Evolutionary conservation across 345 rosid species (phyloP).

Genomic region (Lepidium sativum): DNA sequence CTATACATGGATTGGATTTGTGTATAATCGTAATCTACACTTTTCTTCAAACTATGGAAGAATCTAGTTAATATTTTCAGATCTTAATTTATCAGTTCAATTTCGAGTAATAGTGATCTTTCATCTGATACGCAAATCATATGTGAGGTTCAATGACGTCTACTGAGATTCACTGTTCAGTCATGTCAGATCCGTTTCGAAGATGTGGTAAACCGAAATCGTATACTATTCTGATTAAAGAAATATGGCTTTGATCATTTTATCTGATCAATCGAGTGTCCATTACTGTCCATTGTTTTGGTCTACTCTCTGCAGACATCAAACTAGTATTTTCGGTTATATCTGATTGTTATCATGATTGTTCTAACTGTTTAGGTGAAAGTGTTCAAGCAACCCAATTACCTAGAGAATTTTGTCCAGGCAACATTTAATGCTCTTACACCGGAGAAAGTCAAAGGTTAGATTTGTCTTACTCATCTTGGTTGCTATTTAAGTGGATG

Average conservation of each 20-base stretch:
- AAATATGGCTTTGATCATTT: not conserved
- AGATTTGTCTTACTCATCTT: not conserved
- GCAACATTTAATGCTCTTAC: slow-evolving; percentile 83
- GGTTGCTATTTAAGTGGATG: not conserved
- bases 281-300: not conserved
- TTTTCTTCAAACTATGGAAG: not conserved
- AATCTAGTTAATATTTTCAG: not conserved
- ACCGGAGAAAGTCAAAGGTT: slow-evolving; percentile 75
- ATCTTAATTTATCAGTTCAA: not conserved
- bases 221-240: not conserved
- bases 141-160: not conserved
- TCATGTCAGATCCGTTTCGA: not conserved
- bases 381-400: slow-evolving; percentile 80
- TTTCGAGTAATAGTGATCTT: not conserved
- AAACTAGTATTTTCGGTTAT: not conserved
- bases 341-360: not conserved
- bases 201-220: not conserved
- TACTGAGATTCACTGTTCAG: not conserved
- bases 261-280: not conserved
- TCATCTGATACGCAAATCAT: not conserved
- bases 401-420: slow-evolving; percentile 81
- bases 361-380: slow-evolving; percentile 55
- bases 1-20: not conserved
- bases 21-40: not conserved
- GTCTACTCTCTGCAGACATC: not conserved